Conservation (phyloP, 2,329 filamentous ascomycete species). For the Monosporascus ibericus region DNA sequence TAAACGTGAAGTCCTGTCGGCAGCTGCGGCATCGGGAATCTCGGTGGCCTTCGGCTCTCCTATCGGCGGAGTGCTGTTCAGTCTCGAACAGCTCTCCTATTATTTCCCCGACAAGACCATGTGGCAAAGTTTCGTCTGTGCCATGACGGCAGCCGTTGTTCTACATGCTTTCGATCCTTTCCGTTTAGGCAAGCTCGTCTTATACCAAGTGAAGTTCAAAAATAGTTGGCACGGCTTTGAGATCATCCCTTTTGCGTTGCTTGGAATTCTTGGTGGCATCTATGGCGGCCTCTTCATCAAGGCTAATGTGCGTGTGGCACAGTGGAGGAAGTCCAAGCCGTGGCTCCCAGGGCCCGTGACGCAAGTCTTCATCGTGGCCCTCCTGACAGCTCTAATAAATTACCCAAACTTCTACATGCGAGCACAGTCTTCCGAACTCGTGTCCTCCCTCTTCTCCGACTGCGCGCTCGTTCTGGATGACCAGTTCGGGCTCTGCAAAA, state of each 20-base stretch:
- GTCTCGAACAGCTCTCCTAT: conserved; percentile 93
- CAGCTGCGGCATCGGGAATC: conserved; percentile 85
- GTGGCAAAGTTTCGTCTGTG: conserved; percentile 99
- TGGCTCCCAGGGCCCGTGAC: conserved; percentile 67
- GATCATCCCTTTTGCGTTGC: conserved; percentile 75
- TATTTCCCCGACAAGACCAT: conserved; percentile 99
- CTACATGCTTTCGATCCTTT: conserved; percentile 92
- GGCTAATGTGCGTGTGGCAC: conserved; percentile 79
- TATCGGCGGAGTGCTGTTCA: conserved; percentile 91
- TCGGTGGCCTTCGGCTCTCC: conserved; percentile 92
- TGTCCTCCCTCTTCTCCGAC: conserved; percentile 87
- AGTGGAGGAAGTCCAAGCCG: conserved; percentile 64
- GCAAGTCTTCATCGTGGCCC: conserved; percentile 74
- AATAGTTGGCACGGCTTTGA: conserved; percentile 93
- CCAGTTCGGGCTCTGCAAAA: conserved; percentile 84
- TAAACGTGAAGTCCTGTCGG: conserved; percentile 88
- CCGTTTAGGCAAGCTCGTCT: conserved; percentile 86
- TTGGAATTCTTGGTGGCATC: conserved; percentile 86
- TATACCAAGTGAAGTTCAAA: conserved; percentile 93
- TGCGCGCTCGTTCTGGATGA: conserved; percentile 79
- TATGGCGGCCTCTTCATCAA: conserved; percentile 95
- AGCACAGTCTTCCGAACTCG: conserved; percentile 83
- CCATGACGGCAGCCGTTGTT: conserved; percentile 95
- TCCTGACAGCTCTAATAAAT: conserved; percentile 82
- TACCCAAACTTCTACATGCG: conserved; percentile 97